Conservation (phyloP, 2,329 filamentous ascomycete species). For the Calonectria hongkongensis region DNA sequence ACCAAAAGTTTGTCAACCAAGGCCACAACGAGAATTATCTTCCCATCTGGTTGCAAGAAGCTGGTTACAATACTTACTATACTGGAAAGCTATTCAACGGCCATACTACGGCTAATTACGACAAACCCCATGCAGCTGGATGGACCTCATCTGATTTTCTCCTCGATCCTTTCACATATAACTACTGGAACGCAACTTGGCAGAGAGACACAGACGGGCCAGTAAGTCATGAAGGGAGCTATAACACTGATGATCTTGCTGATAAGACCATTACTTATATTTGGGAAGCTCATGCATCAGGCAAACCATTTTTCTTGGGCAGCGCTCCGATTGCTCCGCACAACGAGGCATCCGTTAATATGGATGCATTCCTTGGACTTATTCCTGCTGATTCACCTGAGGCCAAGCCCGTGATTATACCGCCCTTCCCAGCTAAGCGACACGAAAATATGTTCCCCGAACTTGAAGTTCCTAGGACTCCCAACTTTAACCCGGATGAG, state of each 20-base stretch:
- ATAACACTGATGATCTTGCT: constrained; percentile 7
- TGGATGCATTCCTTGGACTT: neutral
- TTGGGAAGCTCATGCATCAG: constrained; percentile 68
- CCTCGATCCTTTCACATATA: constrained; percentile 30
- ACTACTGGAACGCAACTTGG: constrained; percentile 26
- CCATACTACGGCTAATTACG: neutral
- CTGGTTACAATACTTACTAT: neutral
- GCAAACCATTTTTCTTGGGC: constrained; percentile 73
- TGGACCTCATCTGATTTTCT: constrained; percentile 26
- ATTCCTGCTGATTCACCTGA: no score
- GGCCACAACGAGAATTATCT: neutral
- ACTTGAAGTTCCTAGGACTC: constrained; percentile 75
- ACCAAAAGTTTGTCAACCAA: neutral
- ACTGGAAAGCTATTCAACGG: neutral
- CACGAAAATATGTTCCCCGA: constrained; percentile 77
- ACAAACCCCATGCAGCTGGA: neutral
- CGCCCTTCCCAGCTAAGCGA: constrained; percentile 64
- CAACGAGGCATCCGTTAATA: constrained; percentile 48
- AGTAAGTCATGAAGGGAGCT: constrained; percentile 3
- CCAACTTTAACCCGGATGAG: constrained; percentile 77
- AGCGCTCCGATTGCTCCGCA: constrained; percentile 68
- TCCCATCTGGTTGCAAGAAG: neutral
- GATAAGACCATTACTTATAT: constrained; percentile 59
- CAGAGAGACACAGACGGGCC: constrained; percentile 9
- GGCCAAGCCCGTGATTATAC: neutral